Evolutionary conservation across 306 rosid genomes (phyloP).

Genomic region (Rosa rugosa): DNA sequence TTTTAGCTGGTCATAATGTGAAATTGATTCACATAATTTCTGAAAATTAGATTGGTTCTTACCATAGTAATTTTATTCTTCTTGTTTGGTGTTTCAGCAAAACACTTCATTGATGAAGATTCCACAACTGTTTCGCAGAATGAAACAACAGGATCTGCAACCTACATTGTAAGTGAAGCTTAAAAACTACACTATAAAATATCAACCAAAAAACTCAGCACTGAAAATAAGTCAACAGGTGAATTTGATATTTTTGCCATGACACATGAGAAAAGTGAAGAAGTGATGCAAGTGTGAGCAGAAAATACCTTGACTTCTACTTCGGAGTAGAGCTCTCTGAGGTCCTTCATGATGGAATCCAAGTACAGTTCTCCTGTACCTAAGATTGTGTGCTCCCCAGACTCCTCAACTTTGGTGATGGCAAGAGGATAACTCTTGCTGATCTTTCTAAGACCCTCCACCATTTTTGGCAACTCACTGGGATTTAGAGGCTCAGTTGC

Average conservation of each 20-base stretch:
- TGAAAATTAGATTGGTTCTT: slow-evolving; percentile 18
- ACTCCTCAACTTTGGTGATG: slow-evolving; percentile 96
- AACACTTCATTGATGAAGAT: slow-evolving; percentile 99
- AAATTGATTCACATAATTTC: slow-evolving; percentile 9
- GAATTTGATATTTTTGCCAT: neutral
- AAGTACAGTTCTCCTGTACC: slow-evolving; percentile 98
- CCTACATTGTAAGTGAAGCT: slow-evolving; percentile 46
- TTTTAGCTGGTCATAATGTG: neutral
- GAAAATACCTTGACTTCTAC: slow-evolving; percentile 88
- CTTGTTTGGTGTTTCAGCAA: slow-evolving; percentile 97
- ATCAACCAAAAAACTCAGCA: slow-evolving; percentile 17
- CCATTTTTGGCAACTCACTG: slow-evolving; percentile 98
- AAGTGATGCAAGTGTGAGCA: neutral
- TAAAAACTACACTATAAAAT: slow-evolving; percentile 23
- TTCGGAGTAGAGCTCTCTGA: slow-evolving; percentile 95
- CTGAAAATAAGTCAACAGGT: neutral
- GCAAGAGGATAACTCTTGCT: slow-evolving; percentile 99
- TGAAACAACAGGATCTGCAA: slow-evolving; percentile 97
- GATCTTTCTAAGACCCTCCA: slow-evolving; percentile 97
- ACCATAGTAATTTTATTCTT: slow-evolving; percentile 99
- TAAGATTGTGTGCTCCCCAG: slow-evolving; percentile 95
- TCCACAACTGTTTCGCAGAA: slow-evolving; percentile 98
- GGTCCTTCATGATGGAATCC: slow-evolving; percentile 99
- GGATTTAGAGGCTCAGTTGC: slow-evolving; percentile 98
- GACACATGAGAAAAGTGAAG: neutral